These are phyloP conservation scores for Suillus sp. DNA, from an alignment of 768 basidiomycete genomes.

Conservation along the genomic window DNA sequence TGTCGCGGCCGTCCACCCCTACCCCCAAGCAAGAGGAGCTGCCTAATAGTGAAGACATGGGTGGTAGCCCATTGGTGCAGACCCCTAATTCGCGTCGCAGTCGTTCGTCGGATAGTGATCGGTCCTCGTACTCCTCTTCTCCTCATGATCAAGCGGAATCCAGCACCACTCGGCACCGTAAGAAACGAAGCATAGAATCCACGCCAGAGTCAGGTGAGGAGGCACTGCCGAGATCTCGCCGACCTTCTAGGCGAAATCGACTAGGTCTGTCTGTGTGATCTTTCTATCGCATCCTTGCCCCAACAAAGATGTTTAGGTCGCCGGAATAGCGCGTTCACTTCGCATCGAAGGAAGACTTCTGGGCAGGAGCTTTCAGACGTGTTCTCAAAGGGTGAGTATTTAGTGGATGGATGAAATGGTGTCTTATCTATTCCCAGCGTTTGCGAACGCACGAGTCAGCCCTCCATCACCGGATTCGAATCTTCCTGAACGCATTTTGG, in stretches of 20 bases:
- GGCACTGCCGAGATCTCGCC: background rate
- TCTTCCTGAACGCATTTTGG: background rate
- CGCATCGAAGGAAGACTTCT: background rate
- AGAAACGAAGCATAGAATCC: conserved; percentile 17
- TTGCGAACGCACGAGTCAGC: conserved; percentile 21
- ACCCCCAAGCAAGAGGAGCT: background rate
- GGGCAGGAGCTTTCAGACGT: conserved; percentile 18
- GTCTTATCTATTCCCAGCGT: conserved; percentile 17
- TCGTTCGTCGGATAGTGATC: conserved; percentile 7
- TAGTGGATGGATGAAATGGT: too few species aligned
- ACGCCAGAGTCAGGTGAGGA: conserved; percentile 13
- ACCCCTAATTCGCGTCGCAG: conserved; percentile 17
- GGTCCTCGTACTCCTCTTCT: conserved; percentile 14
- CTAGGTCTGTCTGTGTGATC: conserved; percentile 16
- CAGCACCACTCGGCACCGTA: conserved; percentile 20
- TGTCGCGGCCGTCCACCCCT: conserved; percentile 21
- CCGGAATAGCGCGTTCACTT: background rate
- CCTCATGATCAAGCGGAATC: conserved; percentile 18
- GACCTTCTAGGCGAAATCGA: background rate
- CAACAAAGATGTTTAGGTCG: conserved; percentile 4
- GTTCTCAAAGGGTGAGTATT: conserved; percentile 26
- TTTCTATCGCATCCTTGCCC: background rate
- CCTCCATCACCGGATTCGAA: background rate
- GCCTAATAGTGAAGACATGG: background rate
- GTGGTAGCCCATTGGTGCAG: background rate